These are phyloP conservation scores for Verticillium dahliae DNA, from an alignment of 2,329 filamentous ascomycete species.

Conservation along the genomic window DNA sequence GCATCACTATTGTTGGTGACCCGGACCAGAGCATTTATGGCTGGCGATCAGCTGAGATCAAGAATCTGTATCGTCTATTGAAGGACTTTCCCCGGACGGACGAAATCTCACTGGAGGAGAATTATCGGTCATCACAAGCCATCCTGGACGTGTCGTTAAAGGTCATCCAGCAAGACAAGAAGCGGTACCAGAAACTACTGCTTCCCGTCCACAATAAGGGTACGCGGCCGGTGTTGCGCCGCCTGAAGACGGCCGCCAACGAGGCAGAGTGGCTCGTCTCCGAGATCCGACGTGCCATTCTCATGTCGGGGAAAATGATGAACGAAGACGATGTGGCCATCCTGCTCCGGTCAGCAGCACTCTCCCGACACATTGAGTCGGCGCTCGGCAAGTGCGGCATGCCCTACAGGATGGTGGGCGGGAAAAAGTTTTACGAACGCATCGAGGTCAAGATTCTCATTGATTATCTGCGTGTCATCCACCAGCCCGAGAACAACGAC, in stretches of 20 bases:
- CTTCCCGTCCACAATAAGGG: conserved; percentile 75
- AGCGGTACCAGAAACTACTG: conserved; percentile 72
- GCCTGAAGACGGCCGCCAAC: conserved; percentile 58
- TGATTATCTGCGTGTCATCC: conserved; percentile 81
- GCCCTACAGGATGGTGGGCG: conserved; percentile 86
- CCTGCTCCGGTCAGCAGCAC: conserved; percentile 72
- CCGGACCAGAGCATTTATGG: conserved; percentile 98
- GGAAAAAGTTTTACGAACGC: conserved; percentile 86
- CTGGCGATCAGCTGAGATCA: conserved; percentile 87
- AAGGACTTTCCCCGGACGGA: conserved; percentile 70
- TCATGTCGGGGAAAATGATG: conserved; percentile 68
- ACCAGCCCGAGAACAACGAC: conserved; percentile 82
- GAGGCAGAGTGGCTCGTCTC: conserved; percentile 87
- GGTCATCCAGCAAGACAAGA: conserved; percentile 85
- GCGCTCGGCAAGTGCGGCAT: conserved; percentile 75
- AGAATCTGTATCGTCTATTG: conserved; percentile 76
- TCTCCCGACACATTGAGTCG: conserved; percentile 82
- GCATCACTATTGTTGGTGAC: conserved; percentile 93
- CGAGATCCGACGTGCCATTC: conserved; percentile 66
- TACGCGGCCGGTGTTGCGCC: conserved; percentile 73
- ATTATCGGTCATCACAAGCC: conserved; percentile 84
- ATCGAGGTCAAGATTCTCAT: conserved; percentile 80
- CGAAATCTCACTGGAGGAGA: conserved; percentile 82
- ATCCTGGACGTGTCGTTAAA: conserved; percentile 76
- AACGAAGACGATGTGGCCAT: conserved; percentile 76